A percentile compares a stretch with the other conserved stretches of the same genome.
Conservation (phyloP, 1,284 basidiomycete genomes). For the Coniferiporia sulphurascens region DNA sequence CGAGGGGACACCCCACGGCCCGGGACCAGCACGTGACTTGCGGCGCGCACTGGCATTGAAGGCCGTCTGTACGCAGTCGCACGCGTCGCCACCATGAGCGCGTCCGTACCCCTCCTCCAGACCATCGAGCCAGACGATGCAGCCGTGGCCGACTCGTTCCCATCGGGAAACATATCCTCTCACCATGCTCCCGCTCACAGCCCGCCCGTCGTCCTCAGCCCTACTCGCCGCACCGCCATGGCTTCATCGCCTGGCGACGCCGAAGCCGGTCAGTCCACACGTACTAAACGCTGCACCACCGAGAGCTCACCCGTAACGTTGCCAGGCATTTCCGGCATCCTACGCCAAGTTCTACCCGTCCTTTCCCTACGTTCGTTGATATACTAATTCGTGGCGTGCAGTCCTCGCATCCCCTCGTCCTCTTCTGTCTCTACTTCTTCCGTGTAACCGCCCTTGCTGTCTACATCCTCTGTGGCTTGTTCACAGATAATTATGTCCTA, state of each 20-base stretch:
- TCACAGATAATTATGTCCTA: conserved; percentile 86
- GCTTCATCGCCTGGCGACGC: conserved; percentile 56
- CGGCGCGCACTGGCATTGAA: too few relatives aligned
- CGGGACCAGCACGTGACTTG: too few relatives aligned
- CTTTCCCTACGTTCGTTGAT: not conserved
- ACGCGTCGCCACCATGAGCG: conserved; percentile 12
- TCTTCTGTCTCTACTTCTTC: conserved; percentile 85
- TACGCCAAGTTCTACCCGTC: conserved; percentile 53
- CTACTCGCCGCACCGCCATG: conserved; percentile 45
- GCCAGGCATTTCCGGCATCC: conserved; percentile 67
- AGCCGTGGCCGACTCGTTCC: not conserved
- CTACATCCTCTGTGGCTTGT: conserved; percentile 83
- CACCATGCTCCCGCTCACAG: not conserved
- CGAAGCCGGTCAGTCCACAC: conserved; percentile 56
- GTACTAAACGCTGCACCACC: not conserved
- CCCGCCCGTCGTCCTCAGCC: conserved; percentile 47
- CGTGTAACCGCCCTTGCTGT: conserved; percentile 79
- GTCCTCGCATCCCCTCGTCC: conserved; percentile 80
- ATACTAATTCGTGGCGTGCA: conserved; percentile 28
- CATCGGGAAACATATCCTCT: conserved; percentile 12
- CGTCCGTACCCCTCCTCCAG: conserved; percentile 16
- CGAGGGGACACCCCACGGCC: too few relatives aligned
- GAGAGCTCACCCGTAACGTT: not conserved
- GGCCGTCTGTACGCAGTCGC: not conserved
- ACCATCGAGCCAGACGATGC: conserved; percentile 15